phyloP scores from a whole-genome alignment of 2,329 filamentous ascomycete genomes.

The Calonectria multiphialidica region DNA sequence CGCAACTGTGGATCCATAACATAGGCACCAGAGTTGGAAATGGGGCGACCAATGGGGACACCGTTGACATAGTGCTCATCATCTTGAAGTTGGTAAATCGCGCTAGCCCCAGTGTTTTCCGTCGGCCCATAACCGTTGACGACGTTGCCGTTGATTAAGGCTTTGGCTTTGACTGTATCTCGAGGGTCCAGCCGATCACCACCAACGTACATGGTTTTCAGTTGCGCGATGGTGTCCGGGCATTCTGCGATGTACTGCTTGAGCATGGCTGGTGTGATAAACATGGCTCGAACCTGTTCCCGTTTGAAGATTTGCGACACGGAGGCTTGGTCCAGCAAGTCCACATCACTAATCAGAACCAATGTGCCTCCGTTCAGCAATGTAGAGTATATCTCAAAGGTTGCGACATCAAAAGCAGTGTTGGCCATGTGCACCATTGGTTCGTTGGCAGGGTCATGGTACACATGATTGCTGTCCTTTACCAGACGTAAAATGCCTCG shows the following conservation, averaged over 20 bases:
- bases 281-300: background rate
- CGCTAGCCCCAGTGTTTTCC: background rate
- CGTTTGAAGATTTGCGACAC: background rate
- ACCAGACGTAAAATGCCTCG: background rate
- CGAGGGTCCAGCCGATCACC: background rate
- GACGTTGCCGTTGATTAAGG: background rate
- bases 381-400: background rate
- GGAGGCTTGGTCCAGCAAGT: background rate
- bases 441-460: background rate
- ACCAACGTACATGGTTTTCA: background rate
- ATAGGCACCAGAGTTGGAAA: background rate
- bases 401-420: conserved; percentile 16
- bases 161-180: background rate
- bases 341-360: background rate
- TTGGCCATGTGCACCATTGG: conserved; percentile 24
- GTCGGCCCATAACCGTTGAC: background rate
- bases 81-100: background rate
- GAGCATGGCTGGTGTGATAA: background rate
- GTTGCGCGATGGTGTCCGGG: background rate
- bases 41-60: background rate
- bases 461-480: conserved; percentile 31
- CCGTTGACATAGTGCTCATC: background rate
- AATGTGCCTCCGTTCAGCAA: background rate
- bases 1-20: background rate
- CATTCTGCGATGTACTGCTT: background rate